Base-by-base conservation (phyloP, 805 yeast genomes). In the Spencermartinsiella europaea region DNA sequence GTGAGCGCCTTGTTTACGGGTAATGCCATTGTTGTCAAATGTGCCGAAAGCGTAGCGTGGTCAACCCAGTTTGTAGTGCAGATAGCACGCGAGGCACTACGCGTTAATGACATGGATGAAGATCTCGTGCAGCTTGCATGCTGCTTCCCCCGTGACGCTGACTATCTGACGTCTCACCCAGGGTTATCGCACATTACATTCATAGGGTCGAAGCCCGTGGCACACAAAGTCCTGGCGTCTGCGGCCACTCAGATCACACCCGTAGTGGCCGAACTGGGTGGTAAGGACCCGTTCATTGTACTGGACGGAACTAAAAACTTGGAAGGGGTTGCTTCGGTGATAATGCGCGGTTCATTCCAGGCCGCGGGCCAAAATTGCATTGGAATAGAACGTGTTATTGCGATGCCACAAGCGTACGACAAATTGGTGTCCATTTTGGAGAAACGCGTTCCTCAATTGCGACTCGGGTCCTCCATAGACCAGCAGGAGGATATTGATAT, bases 321-420 rank as follows among this genome's bases (percentile, higher is more conserved):
- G n/a, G 28, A 42, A n/a, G 51, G 49, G 27, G 68, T 83, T 36
- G 81, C 95, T 0, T 86, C 96, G 14, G 80, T 89, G 21, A 75
- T 93, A 34, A 76, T 93, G 83, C 76, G 99, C 60, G 99, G 99
- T 31, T 83, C 96, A 0, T 93, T 91, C 71, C 99, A 93, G 68
- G 85, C 95, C 45, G 85, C 96, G 0, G 99, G 99, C 10, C 99
- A 93, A 68, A 93, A 93, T 63, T 93, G 99, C 69, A 93, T 93
- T 59, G 98, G 99, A 34, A 85, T 93, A 45, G 99, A 93, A 68
- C 75, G 99, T 48, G 95, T 93, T 4, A 83, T 93, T 52, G 88
- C 90, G 33, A 73, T 87, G 38, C 85, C 84, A 3, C 70, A 71
- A 36, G 77, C 80, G 21, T 90, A 93, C 66, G 82, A 79, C 19